These are phyloP conservation scores for Dalbergia oliveri DNA, from an alignment of 306 rosid genomes.

Conservation along the genomic window DNA sequence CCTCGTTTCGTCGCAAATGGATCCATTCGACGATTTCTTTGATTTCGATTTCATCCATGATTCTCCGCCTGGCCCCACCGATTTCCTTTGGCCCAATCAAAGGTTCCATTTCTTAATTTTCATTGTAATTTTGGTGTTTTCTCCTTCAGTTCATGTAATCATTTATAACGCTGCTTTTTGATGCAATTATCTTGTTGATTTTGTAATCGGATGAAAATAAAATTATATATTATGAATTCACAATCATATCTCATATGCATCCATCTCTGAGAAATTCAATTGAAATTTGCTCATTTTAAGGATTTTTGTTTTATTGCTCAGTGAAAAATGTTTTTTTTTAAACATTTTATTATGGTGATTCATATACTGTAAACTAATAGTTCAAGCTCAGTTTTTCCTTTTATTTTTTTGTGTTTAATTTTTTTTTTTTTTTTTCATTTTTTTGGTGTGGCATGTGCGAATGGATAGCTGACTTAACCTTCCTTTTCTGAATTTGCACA, in stretches of 20 bases:
- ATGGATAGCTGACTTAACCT: conserved; percentile 23
- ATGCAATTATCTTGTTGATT: neutral
- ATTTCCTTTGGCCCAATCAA: conserved; percentile 57
- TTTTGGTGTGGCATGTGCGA: neutral
- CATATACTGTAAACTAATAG: neutral
- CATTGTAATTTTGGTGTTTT: neutral
- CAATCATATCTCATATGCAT: no score
- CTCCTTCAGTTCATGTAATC: neutral
- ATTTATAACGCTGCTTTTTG: neutral
- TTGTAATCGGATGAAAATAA: neutral
- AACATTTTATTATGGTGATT: neutral
- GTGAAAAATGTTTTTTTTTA: neutral
- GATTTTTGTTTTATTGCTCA: neutral
- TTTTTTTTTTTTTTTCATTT: neutral
- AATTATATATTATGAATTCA: neutral
- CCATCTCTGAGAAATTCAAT: neutral
- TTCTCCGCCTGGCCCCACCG: conserved; percentile 43
- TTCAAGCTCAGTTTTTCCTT: neutral
- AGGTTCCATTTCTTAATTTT: conserved; percentile 16
- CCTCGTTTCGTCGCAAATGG: conserved; percentile 43
- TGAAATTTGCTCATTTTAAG: neutral
- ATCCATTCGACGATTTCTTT: conserved; percentile 59
- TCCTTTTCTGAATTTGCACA: conserved; percentile 1
- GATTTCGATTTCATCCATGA: conserved; percentile 57
- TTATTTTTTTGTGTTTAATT: neutral